Evolutionary conservation across 306 rosid genomes (phyloP), one percentile per base, ranked within the genome.

Genomic region (Castanea sativa): DNA sequence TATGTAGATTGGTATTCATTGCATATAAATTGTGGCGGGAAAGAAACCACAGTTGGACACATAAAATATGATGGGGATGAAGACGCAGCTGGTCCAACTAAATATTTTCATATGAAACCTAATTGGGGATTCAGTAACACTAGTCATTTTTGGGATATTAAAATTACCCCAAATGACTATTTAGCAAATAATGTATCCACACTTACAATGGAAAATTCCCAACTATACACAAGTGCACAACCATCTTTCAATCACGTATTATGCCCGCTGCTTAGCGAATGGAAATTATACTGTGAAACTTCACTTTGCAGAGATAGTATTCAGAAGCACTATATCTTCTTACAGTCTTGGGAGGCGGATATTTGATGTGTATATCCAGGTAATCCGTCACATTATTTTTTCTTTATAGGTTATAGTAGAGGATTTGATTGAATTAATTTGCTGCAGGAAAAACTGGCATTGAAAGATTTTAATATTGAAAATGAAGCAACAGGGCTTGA

Each of bases 341-440:
- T 76, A 7, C 6, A 81, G 91, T 72, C 87, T 87, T 80, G 92
- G 92, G 78, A 87, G 77, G 80, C 89, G 89, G 69, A 30, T 87
- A 61, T 91, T 90, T 83, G 87, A 88, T 76, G 86, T 88, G 73
- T 88, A 88, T 83, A 71, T 88, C 30, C 88, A 90, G 94, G 94
- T 90, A 86, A 14, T 2, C 21, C 18, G 27, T 76, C 60, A 61
- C 1, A 11, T 45, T 45, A 55, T 35, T 79, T 41, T 49, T 71
- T 74, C 5, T 72, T 14, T 20, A 27, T 60, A 58, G 52, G 61
- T 30, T 12, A 20, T 74, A 55, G 19, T 59, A 55, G 65, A 73
- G 55, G 56, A 73, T 70, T 78, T 76, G 35, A 87, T 41, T 43
- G 14, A 65, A 27, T 51, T 58, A 41, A 14, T 73, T 20, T 78